Percentiles rank a stretch among this genome's conserved stretches.
Evolutionary conservation across 1,284 basidiomycete species (phyloP).

Genomic region (Cystobasidiaceae sp.): DNA sequence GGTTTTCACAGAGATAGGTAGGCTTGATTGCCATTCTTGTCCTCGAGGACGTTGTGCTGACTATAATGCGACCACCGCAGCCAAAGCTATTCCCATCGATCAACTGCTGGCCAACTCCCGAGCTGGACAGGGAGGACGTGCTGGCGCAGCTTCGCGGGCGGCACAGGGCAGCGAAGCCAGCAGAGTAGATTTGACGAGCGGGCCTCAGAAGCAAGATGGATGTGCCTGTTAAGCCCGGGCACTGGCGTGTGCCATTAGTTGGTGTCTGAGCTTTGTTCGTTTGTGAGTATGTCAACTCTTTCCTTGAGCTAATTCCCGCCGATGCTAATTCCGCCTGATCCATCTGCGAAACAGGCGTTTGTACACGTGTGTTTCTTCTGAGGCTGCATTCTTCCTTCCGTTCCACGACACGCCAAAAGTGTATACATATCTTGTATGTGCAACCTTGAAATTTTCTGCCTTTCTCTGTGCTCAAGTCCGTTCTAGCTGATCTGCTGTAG

Average conservation of each 20-base stretch:
- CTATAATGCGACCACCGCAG: conserved; percentile 50
- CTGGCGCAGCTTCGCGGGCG: conserved; percentile 53
- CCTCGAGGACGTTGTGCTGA: conserved; percentile 31
- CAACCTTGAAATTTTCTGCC: too few species aligned
- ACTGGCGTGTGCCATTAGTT: not conserved
- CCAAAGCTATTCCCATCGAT: conserved; percentile 94
- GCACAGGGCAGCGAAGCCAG: not conserved
- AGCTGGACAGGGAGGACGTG: conserved; percentile 48
- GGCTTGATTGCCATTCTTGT: conserved; percentile 44
- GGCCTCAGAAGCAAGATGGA: conserved; percentile 26
- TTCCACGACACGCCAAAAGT: too few species aligned
- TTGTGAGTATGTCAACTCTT: not conserved
- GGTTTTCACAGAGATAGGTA: conserved; percentile 96
- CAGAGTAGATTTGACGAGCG: conserved; percentile 27
- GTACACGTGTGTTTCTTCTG: too few species aligned
- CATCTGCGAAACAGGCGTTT: too few species aligned
- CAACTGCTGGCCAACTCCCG: conserved; percentile 76
- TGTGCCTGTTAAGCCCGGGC: conserved; percentile 11
- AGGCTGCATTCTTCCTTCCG: too few species aligned
- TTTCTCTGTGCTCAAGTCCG: too few species aligned
- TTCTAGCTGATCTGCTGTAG: too few species aligned
- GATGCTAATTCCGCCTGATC: too few species aligned
- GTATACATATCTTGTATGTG: too few species aligned
- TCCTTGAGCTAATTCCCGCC: too few species aligned
- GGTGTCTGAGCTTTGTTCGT: not conserved